Conservation (phyloP, 148 eudicot species). For the Arctostaphylos glauca region DNA sequence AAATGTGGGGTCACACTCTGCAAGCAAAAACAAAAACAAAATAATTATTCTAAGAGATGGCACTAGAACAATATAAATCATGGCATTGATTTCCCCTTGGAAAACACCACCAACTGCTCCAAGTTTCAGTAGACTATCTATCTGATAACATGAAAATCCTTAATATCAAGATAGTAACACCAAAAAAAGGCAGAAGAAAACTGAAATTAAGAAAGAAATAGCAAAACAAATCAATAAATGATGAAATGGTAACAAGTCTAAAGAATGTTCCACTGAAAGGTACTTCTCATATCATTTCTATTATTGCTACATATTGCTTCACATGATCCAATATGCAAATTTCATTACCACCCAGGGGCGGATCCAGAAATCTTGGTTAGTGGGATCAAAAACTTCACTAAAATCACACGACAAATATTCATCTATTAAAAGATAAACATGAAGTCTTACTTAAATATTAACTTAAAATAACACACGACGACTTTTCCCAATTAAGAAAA, state of each 20-base stretch:
- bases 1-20: conserved; percentile 88
- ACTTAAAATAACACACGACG: no score
- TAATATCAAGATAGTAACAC: not conserved
- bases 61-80: not conserved
- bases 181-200: not conserved
- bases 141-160: not conserved
- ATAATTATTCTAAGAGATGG: not conserved
- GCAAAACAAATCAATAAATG: not conserved
- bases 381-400: no score
- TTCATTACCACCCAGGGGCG: not conserved
- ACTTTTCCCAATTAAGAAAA: no score
- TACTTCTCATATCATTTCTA: conserved; percentile 2
- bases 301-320: not conserved
- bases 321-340: not conserved
- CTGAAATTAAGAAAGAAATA: not conserved
- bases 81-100: not conserved
- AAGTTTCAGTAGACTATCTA: not conserved
- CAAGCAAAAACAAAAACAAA: conserved; percentile 20
- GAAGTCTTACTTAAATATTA: no score
- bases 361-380: no score
- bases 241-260: not conserved
- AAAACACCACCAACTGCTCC: not conserved
- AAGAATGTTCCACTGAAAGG: not conserved
- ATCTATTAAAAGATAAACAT: no score
- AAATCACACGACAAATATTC: no score